Evolutionary conservation across 2,329 filamentous ascomycete genomes (phyloP), one percentile per base, ranked within the genome.

Genomic region (Fusarium penzigii): DNA sequence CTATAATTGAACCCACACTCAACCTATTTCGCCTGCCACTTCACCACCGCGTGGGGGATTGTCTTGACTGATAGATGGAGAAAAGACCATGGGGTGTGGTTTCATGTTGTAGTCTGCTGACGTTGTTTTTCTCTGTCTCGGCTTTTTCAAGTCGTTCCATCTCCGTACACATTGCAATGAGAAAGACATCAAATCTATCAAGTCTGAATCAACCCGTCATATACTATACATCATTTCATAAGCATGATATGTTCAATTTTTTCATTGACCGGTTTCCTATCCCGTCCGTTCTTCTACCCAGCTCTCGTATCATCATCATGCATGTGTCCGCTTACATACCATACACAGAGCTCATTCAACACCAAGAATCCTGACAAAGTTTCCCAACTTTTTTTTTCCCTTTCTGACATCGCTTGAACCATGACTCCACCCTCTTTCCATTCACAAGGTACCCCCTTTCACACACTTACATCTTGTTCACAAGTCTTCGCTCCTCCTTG

Each of bases 401-500:
- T 57, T 62, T 62, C 61, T 65, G 44, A 42, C 51, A 44, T 49
- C 54, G 42, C 52, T 54, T 52, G 46, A 46, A 40, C 56, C 50
- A 53, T 55, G 38, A 46, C 42, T 17, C 29, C 25, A 14, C 10
- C 48, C 13, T 39, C 51, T 42, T 51, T n/a, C n/a, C 36, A 41
- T 50, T 6, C 29, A 48, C 49, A 47, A 53, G 42, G 41, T 52
- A 49, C 25, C 12, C 39, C n/a, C 29, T 44, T 38, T 29, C 36
- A 32, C 41, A 42, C 25, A 17, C 43, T 48, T 64, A 72, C 56
- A 71, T 63, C 56, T 70, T 70, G 59, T 72, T 73, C 54, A 66
- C 60, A 20, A 72, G 61, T 51, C 68, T 63, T 56, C 74, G 70
- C 63, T 83, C 79, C 48, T 73, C 72, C 64, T 80, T 77, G 51